phyloP scores from a whole-genome alignment of 768 basidiomycete genomes.

The Panus rudis region DNA sequence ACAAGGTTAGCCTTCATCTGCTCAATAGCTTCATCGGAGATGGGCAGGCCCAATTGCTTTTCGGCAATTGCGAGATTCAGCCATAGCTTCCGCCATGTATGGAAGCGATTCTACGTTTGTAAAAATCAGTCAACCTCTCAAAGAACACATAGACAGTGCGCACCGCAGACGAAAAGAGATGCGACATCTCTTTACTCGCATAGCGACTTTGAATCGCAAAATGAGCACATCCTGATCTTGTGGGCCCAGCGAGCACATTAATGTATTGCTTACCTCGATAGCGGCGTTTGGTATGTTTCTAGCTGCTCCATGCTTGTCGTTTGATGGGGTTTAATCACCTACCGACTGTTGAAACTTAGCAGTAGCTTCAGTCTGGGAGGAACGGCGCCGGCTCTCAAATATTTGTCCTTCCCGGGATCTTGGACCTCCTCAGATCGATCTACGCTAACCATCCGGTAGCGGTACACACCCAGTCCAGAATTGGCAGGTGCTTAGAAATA shows the following conservation, averaged over 20 bases:
- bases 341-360: no score
- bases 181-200: conserved; percentile 98
- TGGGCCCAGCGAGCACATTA: background rate
- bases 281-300: conserved; percentile 74
- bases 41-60: conserved; percentile 88
- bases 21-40: conserved; percentile 84
- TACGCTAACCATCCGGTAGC: no score
- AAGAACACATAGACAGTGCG: conserved; percentile 20
- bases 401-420: no score
- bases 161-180: conserved; percentile 92
- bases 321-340: no score
- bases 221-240: conserved; percentile 1
- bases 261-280: conserved; percentile 51
- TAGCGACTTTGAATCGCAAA: conserved; percentile 63
- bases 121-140: background rate
- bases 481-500: no score
- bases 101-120: conserved; percentile 73
- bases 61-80: conserved; percentile 94
- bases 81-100: conserved; percentile 95
- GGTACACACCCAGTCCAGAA: no score
- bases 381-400: no score
- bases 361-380: no score
- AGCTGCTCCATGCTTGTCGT: conserved; percentile 69
- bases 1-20: conserved; percentile 96
- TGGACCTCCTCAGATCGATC: no score